Base-by-base conservation (phyloP, 164 flowering plant genomes). In the Tetrastigma voinierianum region DNA sequence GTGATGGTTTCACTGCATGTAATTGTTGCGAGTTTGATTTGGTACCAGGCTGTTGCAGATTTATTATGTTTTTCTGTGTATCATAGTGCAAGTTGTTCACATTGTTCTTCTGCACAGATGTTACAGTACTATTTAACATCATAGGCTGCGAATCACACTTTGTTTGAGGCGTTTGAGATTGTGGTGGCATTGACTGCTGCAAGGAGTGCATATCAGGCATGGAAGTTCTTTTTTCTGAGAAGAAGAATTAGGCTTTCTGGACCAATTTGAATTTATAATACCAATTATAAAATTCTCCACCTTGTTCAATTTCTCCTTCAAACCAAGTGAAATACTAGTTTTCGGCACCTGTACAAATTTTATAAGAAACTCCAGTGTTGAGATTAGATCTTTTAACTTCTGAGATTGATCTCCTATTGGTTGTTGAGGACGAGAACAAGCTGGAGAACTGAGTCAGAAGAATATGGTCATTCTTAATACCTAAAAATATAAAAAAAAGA, bases 11-110 rank as follows among this genome's bases (percentile, higher is more conserved):
- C 62, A 82, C 20, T 15, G 76, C 62, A 77, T 72, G 84, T 60
- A 83, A 87, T 71, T 88, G 93, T 47, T 90, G 89, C 15, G 87
- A 66, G 60, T 91, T 93, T 72, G 87, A 49, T 75, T 63, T 84
- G 3, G 90, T 76, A 65, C 75, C 77, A 24, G 85, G 62, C 66
- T 84, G 96, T 58, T 87, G 32, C 11, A 84, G 65, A 77, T 66
- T 82, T 76, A 80, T 69, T 77, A 84, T 71, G 70, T 67, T 86
- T 52, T 81, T 88, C 62, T 82, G 92, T 43, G 84, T 49, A 69
- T 70, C 79, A 55, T 83, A 83, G 67, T 86, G 91, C 78, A 83
- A 45, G 67, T 55, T 79, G n/a, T 80, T 20, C 64, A 76, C 56
- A 67, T 75, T 69, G 68, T 61, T 82, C 57, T 77, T 81, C 72